Conservation (phyloP, 805 yeast genomes). For the Kazachstania africana region DNA sequence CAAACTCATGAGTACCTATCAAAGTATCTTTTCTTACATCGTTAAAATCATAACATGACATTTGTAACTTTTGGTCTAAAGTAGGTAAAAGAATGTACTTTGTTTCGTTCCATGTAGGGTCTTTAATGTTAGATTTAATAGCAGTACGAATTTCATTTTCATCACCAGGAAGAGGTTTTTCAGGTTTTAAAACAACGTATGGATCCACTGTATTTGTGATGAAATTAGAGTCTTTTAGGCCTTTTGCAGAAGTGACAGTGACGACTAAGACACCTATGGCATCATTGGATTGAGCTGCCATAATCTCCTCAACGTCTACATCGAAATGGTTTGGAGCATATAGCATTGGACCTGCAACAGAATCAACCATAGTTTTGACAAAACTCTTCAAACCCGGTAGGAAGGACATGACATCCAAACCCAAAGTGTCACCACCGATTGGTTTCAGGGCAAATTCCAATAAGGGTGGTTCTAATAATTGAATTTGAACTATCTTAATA, state of each 20-base stretch:
- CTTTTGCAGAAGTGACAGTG: constrained; percentile 42
- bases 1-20: constrained; percentile 40
- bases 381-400: constrained; percentile 69
- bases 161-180: constrained; percentile 34
- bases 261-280: constrained; percentile 62
- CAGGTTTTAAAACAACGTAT: constrained; percentile 37
- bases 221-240: constrained; percentile 32
- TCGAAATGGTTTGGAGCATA: constrained; percentile 77
- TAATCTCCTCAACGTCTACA: constrained; percentile 58
- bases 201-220: constrained; percentile 43
- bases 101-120: constrained; percentile 59
- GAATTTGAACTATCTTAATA: constrained; percentile 57
- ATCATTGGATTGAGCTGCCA: constrained; percentile 53
- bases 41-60: constrained; percentile 44
- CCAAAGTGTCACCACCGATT: constrained; percentile 81
- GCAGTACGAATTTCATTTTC: constrained; percentile 35
- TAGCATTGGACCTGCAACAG: constrained; percentile 63
- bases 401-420: constrained; percentile 73
- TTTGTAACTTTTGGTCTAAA: constrained; percentile 44
- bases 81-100: constrained; percentile 45
- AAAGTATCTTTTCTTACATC: constrained; percentile 45
- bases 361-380: constrained; percentile 57
- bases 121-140: constrained; percentile 41
- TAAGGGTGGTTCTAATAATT: constrained; percentile 65
- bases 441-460: constrained; percentile 77